These are phyloP conservation scores for Solanum chacoense DNA, from an alignment of 305 asterid species.

Conservation along the genomic window DNA sequence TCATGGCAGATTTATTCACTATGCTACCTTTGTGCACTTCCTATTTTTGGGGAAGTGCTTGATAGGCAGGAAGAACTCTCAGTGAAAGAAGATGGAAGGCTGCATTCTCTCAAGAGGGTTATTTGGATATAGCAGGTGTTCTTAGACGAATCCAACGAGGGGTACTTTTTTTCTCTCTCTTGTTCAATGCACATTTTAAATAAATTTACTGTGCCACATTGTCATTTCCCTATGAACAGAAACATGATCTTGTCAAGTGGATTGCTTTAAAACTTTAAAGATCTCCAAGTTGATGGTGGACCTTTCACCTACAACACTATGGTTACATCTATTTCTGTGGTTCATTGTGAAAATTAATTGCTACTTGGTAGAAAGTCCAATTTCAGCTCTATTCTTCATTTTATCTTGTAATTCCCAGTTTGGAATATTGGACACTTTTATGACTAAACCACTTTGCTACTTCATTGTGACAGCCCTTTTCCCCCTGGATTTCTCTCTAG, in stretches of 20 bases:
- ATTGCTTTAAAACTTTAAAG: neutral
- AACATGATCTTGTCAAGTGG: neutral
- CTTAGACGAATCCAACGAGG: constrained; percentile 95
- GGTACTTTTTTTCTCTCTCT: constrained; percentile 25
- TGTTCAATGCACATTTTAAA: neutral
- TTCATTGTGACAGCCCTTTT: neutral
- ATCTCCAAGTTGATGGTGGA: neutral
- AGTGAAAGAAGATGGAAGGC: constrained; percentile 94
- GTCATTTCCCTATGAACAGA: neutral
- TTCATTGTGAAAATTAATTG: neutral
- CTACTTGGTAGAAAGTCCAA: neutral
- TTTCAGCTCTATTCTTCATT: neutral
- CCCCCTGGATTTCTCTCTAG: neutral
- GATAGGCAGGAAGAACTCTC: constrained; percentile 77
- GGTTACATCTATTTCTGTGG: neutral
- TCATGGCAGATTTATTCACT: neutral
- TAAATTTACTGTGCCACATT: neutral
- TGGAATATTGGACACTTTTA: neutral
- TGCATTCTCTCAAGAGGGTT: constrained; percentile 73
- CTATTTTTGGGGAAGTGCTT: neutral
- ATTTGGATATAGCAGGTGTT: constrained; percentile 79
- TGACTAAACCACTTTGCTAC: neutral
- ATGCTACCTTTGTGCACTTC: neutral
- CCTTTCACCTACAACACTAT: neutral
- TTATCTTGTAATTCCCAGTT: neutral